phyloP scores from a whole-genome alignment of 139 green algal genomes.

The Tetradesmus obliquus region DNA sequence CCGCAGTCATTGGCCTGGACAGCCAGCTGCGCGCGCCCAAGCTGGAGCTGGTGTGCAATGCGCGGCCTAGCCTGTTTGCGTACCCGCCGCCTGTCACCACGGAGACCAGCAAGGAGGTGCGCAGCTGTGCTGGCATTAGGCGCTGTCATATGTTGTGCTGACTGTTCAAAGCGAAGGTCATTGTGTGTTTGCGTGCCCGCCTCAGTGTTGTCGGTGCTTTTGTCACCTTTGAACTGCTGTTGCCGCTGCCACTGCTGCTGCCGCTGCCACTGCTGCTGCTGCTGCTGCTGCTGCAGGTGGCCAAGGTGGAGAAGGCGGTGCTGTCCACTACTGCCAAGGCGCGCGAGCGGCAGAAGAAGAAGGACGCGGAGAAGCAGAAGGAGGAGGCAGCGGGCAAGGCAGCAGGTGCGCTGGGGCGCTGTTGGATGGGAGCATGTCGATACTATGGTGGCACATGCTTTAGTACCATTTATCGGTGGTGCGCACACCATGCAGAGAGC shows the following conservation, averaged over 20 bases:
- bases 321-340: slow-evolving; percentile 95
- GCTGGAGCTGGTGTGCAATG: slow-evolving; percentile 65
- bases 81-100: slow-evolving; percentile 85
- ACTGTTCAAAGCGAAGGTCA: neutral
- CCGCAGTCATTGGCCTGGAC: slow-evolving; percentile 92
- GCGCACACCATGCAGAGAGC: neutral
- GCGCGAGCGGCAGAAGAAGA: slow-evolving; percentile 83
- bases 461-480: neutral
- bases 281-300: slow-evolving; percentile 35
- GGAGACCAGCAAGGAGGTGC: slow-evolving; percentile 41
- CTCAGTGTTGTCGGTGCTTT: too few relatives aligned
- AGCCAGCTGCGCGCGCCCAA: slow-evolving; percentile 83
- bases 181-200: neutral
- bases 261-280: neutral
- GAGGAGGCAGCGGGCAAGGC: slow-evolving; percentile 28
- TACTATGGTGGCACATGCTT: neutral
- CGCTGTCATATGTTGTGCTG: too few relatives aligned
- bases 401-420: slow-evolving; percentile 4
- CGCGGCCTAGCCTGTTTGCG: slow-evolving; percentile 86
- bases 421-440: neutral
- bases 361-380: slow-evolving; percentile 73
- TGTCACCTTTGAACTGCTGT: neutral
- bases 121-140: too few relatives aligned
- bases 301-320: slow-evolving; percentile 93
- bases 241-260: neutral